Evolutionary conservation across 148 eudicot genomes (phyloP), one percentile per base, ranked within the genome.

Genomic region (Heliamphora exappendiculata): DNA sequence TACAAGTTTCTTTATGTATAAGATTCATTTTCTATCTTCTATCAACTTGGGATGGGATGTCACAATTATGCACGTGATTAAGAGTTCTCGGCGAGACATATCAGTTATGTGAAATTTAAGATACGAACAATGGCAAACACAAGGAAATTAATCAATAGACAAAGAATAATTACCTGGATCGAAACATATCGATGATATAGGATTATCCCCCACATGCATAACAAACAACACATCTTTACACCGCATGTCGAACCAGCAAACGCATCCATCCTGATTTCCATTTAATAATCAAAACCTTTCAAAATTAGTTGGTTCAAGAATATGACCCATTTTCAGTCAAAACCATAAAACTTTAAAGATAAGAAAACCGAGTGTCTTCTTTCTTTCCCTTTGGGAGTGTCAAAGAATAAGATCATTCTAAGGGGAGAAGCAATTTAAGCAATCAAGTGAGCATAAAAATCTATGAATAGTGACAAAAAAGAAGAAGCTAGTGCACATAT

Each of bases 231-330:
- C 82, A 64, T 87, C 93, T 82, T 91, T 87, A 84, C 98, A 95
- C 73, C 99, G 89, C 86, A 95, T 70, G 79, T 95, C 99, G 80
- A 89, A 91, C 88, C 89, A 88, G 87, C 93, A 88, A 50, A 93
- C 84, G 80, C 90, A 81, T 39, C 99, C 97, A 89, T 93, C 99
- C 99, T 95, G 72, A 82, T 29, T 74, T 47, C 24, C 57, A 58
- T 49, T 2, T 17, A 69, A 57, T 42, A 80, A 62, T 34, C 37
- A 78, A 76, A 75, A 65, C 68, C 53, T 51, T 72, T 62, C 24
- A 5, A 24, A 28, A 81, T 10, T 29, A 11, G 26, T 49, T 12
- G n/a, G 6, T 34, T 5, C 20, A 33, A 1, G n/a, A 41, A 24
- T 37, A 42, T n/a, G n/a, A 29, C 53, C 50, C 41, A 62, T 4